Conservation (phyloP, 352 stramenopile species). For the Plasmopara halstedii region DNA sequence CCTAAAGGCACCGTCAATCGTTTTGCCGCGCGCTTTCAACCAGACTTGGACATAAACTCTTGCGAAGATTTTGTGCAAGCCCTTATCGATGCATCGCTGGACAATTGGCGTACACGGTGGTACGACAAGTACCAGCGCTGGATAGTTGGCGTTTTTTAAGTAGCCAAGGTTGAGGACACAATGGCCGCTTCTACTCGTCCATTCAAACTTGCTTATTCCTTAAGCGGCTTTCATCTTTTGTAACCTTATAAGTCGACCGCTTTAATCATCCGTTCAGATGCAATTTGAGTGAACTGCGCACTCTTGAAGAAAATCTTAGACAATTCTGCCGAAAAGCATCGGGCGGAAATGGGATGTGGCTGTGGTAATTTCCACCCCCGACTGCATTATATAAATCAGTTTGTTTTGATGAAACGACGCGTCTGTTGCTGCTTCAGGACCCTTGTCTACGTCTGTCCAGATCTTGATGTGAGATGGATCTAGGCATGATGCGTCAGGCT, state of each 20-base stretch:
- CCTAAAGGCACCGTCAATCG: slow-evolving; percentile 87
- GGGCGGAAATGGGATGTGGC: too few species aligned
- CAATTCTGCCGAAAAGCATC: too few species aligned
- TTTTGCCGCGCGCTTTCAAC: slow-evolving; percentile 89
- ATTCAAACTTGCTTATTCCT: too few species aligned
- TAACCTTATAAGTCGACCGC: too few species aligned
- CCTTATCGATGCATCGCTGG: slow-evolving; percentile 93
- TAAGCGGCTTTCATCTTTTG: too few species aligned
- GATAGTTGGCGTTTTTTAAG: slow-evolving; percentile 84
- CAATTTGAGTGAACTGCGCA: too few species aligned
- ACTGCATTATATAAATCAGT: too few species aligned
- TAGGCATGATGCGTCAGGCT: slow-evolving; percentile 11
- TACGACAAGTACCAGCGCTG: slow-evolving; percentile 95
- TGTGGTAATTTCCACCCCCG: too few species aligned
- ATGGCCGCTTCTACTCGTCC: too few species aligned
- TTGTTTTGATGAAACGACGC: slow-evolving; percentile 30
- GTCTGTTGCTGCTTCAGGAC: slow-evolving; percentile 22
- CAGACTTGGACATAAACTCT: slow-evolving; percentile 91
- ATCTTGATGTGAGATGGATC: slow-evolving; percentile 9
- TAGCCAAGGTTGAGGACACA: too few species aligned
- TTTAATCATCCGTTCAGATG: too few species aligned
- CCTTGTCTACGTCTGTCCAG: slow-evolving; percentile 4
- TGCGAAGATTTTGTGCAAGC: slow-evolving; percentile 94
- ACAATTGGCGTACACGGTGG: slow-evolving; percentile 96
- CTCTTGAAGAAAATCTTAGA: too few species aligned